Evolutionary conservation across 108 stramenopile species (phyloP), one percentile per base, ranked within the genome.

Genomic region (Asterionellopsis glacialis): DNA sequence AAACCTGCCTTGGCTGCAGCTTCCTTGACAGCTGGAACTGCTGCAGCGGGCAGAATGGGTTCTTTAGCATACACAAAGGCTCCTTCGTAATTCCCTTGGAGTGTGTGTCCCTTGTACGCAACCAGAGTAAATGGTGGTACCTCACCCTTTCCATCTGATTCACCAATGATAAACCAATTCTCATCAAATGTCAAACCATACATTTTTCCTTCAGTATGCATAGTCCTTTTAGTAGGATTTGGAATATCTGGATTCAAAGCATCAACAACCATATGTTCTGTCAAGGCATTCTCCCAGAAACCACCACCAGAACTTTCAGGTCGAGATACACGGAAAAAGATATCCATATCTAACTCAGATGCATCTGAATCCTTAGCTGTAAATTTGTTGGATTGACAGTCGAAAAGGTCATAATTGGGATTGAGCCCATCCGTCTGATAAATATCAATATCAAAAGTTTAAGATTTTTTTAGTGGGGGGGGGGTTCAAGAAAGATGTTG

Each of bases 61-160:
- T 94, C 88, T 67, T 87, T 88, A 24, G 91, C 76, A 57, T 93
- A 94, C 13, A 97, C 90, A 59, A 97, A 97, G 38, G 92, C 82
- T 9, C 96, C 96, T 61, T 97, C 93, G 63, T 97, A 97, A 72
- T 89, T 94, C 9, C 96, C 96, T 68, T 97, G 96, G 45, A 94
- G 75, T 5, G 96, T 97, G 64, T 97, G 94, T 11, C 96, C 96
- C 63, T 77, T 91, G 85, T 94, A 97, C 12, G 89, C 93, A 11
- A 97, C 94, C 39, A 97, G 74, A 45, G 85, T 89, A 67, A 84
- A 93, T 11, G 84, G 73, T n/a, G 87, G 90, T 55, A 80, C 55
- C 21, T 67, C 72, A 40, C 70, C 79, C 19, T 66, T 76, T n/a
- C 88, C 92, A 51, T 86, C 70, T 12, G 81, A 82, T 57, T 90